Conservation (phyloP, 1,284 basidiomycete genomes). For the Peniophora sp. region DNA sequence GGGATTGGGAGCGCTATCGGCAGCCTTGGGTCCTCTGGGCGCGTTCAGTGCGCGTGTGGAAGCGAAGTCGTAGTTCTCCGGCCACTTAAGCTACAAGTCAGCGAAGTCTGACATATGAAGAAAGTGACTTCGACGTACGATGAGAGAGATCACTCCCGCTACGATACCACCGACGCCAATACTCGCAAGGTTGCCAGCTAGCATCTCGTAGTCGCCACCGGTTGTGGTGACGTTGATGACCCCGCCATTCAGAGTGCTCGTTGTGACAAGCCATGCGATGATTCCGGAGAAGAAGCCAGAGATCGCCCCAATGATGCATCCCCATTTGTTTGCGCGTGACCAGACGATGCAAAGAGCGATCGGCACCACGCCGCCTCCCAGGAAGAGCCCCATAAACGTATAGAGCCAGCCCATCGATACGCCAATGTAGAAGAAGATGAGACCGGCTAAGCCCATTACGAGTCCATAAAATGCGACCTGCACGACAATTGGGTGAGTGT, state of each 20-base stretch:
- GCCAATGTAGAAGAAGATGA: constrained; percentile 85
- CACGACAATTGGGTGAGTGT: too few species aligned
- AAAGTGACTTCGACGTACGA: constrained; percentile 31
- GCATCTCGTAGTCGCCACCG: constrained; percentile 68
- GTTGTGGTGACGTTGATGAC: constrained; percentile 57
- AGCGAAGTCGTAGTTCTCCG: constrained; percentile 76
- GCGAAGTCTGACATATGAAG: neutral
- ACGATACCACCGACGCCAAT: constrained; percentile 80
- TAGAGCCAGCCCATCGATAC: constrained; percentile 88
- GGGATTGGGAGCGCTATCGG: constrained; percentile 12
- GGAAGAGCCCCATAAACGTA: constrained; percentile 15
- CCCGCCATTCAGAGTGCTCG: constrained; percentile 59
- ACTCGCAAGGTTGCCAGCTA: constrained; percentile 83
- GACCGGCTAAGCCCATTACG: constrained; percentile 74
- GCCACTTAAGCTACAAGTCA: constrained; percentile 40
- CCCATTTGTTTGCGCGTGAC: constrained; percentile 77
- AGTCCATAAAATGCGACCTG: constrained; percentile 70
- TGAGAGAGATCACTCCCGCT: constrained; percentile 51
- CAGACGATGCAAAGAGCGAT: constrained; percentile 81
- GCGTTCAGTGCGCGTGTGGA: constrained; percentile 70
- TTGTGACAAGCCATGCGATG: constrained; percentile 80
- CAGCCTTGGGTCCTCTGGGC: constrained; percentile 15
- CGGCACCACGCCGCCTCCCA: constrained; percentile 72
- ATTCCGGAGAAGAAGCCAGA: constrained; percentile 68
- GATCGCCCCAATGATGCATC: constrained; percentile 67